Conservation (phyloP, 2,329 filamentous ascomycete genomes). For the Colletotrichum plurivorum region DNA sequence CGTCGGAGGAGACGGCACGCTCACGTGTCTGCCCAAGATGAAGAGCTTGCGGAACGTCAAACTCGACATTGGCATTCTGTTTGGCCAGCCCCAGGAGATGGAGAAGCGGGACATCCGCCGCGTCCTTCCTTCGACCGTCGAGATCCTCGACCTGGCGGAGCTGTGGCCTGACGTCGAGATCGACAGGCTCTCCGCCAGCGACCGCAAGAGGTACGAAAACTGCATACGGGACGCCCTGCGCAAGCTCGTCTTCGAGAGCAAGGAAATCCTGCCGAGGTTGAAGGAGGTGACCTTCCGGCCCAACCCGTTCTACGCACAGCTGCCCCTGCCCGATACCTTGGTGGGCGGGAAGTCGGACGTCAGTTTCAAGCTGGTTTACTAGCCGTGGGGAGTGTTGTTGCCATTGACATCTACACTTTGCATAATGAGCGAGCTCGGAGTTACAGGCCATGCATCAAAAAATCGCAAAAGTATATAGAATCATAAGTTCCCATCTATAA, state of each 20-base stretch:
- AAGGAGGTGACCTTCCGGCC: slow-evolving; percentile 37
- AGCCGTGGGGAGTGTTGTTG: neutral
- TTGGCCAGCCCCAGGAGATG: slow-evolving; percentile 22
- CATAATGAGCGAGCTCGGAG: neutral
- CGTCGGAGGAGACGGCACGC: slow-evolving; percentile 34
- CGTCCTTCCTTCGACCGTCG: slow-evolving; percentile 7
- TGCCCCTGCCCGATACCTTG: slow-evolving; percentile 31
- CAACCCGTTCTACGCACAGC: slow-evolving; percentile 32
- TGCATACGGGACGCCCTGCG: slow-evolving; percentile 50
- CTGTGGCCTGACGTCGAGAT: slow-evolving; percentile 37
- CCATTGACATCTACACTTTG: neutral
- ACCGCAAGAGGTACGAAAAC: slow-evolving; percentile 44
- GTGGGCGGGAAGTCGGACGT: slow-evolving; percentile 11
- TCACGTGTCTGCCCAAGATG: slow-evolving; percentile 33
- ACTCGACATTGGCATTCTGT: slow-evolving; percentile 33
- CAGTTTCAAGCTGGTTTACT: slow-evolving; percentile 34
- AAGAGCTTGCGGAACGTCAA: slow-evolving; percentile 34
- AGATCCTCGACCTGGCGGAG: slow-evolving; percentile 34
- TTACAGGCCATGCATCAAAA: neutral
- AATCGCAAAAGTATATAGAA: neutral
- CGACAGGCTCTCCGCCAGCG: slow-evolving; percentile 16
- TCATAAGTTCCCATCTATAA: slow-evolving; percentile 6
- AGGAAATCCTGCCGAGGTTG: slow-evolving; percentile 17
- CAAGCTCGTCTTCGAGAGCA: slow-evolving; percentile 47
- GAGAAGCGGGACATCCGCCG: slow-evolving; percentile 15